phyloP scores from a whole-genome alignment of 2,329 filamentous ascomycete species.

The Calonectria henricotiae region DNA sequence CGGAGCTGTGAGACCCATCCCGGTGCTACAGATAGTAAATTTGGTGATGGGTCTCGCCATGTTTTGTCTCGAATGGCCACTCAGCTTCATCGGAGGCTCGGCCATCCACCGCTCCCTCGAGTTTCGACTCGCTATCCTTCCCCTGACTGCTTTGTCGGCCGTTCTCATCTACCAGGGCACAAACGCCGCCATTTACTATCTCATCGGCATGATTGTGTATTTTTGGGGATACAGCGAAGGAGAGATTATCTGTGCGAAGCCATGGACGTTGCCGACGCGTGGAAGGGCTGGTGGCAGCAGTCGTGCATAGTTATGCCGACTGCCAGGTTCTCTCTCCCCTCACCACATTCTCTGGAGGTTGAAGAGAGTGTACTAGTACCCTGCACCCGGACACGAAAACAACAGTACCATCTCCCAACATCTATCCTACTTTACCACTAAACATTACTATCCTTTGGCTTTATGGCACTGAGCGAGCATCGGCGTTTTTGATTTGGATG shows the following conservation, averaged over 20 bases:
- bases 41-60: conserved; percentile 84
- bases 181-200: conserved; percentile 92
- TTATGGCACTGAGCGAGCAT: conserved; percentile 37
- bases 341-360: not conserved
- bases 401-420: not conserved
- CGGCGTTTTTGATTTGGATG: conserved; percentile 33
- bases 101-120: conserved; percentile 90
- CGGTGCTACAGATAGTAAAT: conserved; percentile 91
- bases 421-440: not conserved
- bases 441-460: conserved; percentile 14
- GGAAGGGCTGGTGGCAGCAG: conserved; percentile 54
- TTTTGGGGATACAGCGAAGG: conserved; percentile 99
- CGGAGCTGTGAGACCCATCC: conserved; percentile 87
- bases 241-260: conserved; percentile 82
- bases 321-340: not conserved
- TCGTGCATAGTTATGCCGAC: conserved; percentile 42
- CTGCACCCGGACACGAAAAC: not conserved
- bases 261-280: conserved; percentile 79
- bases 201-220: conserved; percentile 88
- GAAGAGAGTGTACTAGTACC: not conserved
- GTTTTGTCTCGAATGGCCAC: conserved; percentile 92
- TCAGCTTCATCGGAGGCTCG: conserved; percentile 83
- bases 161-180: conserved; percentile 92
- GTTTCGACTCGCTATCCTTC: conserved; percentile 85
- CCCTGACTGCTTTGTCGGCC: conserved; percentile 82